Base-by-base conservation (phyloP, 2,329 filamentous ascomycete species). In the Exophiala spinifera region DNA sequence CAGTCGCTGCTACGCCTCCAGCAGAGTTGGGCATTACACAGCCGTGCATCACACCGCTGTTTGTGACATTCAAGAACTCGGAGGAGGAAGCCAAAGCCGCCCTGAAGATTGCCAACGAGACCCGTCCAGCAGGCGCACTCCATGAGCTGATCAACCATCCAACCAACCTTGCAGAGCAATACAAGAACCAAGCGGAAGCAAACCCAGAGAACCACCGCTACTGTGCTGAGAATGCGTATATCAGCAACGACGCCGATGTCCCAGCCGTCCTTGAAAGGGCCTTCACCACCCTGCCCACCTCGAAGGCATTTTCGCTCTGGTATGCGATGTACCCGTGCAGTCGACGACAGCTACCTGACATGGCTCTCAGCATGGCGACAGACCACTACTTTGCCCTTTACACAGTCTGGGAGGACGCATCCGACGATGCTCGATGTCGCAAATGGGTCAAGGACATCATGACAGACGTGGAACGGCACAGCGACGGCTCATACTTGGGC, bases 321-420 rank as follows among this genome's bases (percentile, higher is more conserved):
- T 79, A 73, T 61, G 63, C 73, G 8, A 81, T 82, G 78, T 70
- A 68, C 25, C 79, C 79, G 0, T 72, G 71, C 23, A 78, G 74
- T 37, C 66, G 70, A 21, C 65, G 72, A 2, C 42, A 56, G 25
- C 65, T 76, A 33, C 69, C 72, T 1, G 75, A 78, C 53, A 82
- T 82, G 79, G 79, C 79, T 3, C 66, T 81, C 13, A 77, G 73
- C 23, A 74, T 81, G 74, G 78, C 81, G 51, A 73, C 72, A 0
- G 79, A 82, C 59, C 79, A 82, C 63, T 82, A 82, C 64, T 76
- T 82, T 62, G 77, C 79, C 1, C 50, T 79, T 2, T 82, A 82
- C 59, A 70, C 75, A 0, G 66, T 80, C 1, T 82, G 77, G 74
- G 74, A 79, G 46, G 66, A 77, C 20, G 67, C 65, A 15, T 56